Evolutionary conservation across 148 eudicot species (phyloP), one percentile per base, ranked within the genome.

Genomic region (Rhododendron molle): DNA sequence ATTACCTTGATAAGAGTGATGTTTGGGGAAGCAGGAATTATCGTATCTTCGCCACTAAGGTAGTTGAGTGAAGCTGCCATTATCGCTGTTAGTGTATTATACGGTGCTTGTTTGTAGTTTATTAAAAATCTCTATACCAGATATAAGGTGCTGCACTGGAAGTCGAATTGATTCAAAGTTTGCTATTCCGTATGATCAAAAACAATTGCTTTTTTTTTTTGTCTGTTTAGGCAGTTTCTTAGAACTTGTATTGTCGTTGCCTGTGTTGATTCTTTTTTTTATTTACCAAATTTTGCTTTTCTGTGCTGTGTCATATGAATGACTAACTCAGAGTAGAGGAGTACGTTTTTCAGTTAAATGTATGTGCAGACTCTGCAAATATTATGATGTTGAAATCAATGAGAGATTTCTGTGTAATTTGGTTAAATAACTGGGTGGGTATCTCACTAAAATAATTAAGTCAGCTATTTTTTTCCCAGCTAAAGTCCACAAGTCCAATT

Each of bases 21-120:
- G 69, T 58, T 14, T 92, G 95, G 96, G 92, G 90, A 80, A 94
- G 90, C 85, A 90, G 97, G 79, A 90, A 79, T 26, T 96, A 81
- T 83, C 91, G 93, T 40, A 91, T 96, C 77, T 95, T 95, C 67
- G 90, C 78, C 65, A 96, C 98, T 18, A 87, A 67, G 88, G 80
- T 96, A 74, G 54, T 74, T 34, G 85, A 81, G 65, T 81, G 82
- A 58, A 85, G 88, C 36, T 32, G 88, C 76, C 32, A 9, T 32
- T 71, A 1, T 71, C 2, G 5, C 38, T 71, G 12, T 71, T 71
- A 30, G 76, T 28, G 76, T 71, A 28, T 12, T 62, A n/a, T 65
- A 65, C 71, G 30, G 71, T 67, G 16, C 36, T 71, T 32, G 76
- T 71, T 26, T 67, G 13, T 14, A 71, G 38, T 71, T 71, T 4